Evolutionary conservation across 805 yeast genomes (phyloP).

Genomic region (Candida michaelii): DNA sequence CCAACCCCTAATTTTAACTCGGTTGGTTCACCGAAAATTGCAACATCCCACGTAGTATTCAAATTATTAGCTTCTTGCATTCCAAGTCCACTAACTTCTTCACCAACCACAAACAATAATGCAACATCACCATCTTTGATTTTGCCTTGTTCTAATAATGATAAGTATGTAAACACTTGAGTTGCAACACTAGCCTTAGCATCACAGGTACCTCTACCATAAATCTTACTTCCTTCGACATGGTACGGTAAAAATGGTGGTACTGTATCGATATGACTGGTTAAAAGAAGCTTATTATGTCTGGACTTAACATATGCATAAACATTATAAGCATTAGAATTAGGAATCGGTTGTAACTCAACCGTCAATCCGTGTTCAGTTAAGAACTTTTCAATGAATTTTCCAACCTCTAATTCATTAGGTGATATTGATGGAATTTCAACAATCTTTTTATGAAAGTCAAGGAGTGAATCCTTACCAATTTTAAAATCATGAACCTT

Average conservation of each 20-base stretch:
- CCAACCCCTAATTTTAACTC: slow-evolving; percentile 67
- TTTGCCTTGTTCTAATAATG: slow-evolving; percentile 37
- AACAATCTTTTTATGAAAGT: slow-evolving; percentile 27
- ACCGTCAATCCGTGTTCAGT: slow-evolving; percentile 49
- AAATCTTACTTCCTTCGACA: slow-evolving; percentile 47
- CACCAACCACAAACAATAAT: slow-evolving; percentile 66
- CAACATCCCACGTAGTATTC: slow-evolving; percentile 54
- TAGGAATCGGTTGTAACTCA: slow-evolving; percentile 38
- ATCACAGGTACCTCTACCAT: slow-evolving; percentile 69
- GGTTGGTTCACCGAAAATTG: slow-evolving; percentile 75
- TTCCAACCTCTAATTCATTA: slow-evolving; percentile 34
- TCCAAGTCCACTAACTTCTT: slow-evolving; percentile 66
- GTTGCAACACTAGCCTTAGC: slow-evolving; percentile 73
- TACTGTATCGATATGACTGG: slow-evolving; percentile 72
- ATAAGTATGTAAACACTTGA: slow-evolving; percentile 55
- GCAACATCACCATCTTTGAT: slow-evolving; percentile 56
- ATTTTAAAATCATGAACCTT: slow-evolving; percentile 1
- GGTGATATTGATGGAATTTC: slow-evolving; percentile 25
- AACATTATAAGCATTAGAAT: slow-evolving; percentile 44
- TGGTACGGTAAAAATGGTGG: slow-evolving; percentile 62
- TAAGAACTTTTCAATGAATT: slow-evolving; percentile 40
- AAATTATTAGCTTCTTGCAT: slow-evolving; percentile 48
- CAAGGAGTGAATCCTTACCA: slow-evolving; percentile 16
- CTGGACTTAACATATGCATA: slow-evolving; percentile 56
- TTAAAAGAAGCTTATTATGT: slow-evolving; percentile 49